A percentile compares a stretch with the other conserved stretches of the same genome.
Evolutionary conservation across 2,329 filamentous ascomycete genomes (phyloP).

Genomic region (Verticillium klebahnii): DNA sequence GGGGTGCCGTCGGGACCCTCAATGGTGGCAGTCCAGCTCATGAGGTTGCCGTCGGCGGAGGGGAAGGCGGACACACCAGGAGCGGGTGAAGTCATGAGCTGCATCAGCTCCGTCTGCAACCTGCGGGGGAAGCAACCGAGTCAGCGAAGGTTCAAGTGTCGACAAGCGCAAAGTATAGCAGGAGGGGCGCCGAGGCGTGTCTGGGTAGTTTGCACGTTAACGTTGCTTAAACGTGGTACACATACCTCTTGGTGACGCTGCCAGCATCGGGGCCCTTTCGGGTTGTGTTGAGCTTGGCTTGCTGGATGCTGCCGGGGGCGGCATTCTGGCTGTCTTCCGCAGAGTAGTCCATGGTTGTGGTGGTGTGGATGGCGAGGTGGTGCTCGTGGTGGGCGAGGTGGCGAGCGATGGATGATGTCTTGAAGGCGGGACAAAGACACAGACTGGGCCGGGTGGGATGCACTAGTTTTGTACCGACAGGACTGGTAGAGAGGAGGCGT

Average conservation of each 20-base stretch:
- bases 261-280: constrained; percentile 61
- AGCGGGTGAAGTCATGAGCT: constrained; percentile 92
- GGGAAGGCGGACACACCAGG: constrained; percentile 95
- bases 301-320: constrained; percentile 56
- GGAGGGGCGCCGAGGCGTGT: not conserved
- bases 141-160: not conserved
- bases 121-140: constrained; percentile 39
- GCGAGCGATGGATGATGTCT: not conserved
- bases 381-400: not conserved
- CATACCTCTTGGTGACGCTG: constrained; percentile 74
- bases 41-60: constrained; percentile 80
- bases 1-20: constrained; percentile 86
- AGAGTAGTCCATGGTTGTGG: constrained; percentile 34
- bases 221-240: not conserved
- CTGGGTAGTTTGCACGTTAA: too few relatives aligned
- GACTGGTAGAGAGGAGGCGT: not conserved
- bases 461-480: not conserved
- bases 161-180: not conserved
- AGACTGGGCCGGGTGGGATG: not conserved
- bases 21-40: constrained; percentile 92
- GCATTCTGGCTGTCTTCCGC: constrained; percentile 62
- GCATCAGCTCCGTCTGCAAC: constrained; percentile 95
- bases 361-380: not conserved
- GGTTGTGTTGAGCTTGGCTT: constrained; percentile 55
- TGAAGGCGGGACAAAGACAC: not conserved